Percentiles rank a stretch among this genome's conserved stretches.
These are phyloP conservation scores for Hanseniaspora nectarophila DNA, from an alignment of 805 yeast genomes.

Conservation along the genomic window DNA sequence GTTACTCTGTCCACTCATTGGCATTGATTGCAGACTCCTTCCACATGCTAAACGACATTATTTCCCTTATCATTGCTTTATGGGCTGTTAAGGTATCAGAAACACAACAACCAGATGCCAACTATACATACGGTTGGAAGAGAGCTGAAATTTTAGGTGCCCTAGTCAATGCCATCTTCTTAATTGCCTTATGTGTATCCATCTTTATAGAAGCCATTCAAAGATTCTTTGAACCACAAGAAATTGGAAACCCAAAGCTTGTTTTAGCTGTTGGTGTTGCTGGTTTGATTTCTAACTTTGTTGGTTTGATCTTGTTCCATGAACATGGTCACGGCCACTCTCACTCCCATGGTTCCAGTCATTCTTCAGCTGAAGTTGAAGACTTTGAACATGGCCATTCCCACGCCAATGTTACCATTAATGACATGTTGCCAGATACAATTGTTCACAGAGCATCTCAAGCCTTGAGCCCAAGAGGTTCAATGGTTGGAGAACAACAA, in stretches of 20 bases:
- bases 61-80: constrained; percentile 76
- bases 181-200: constrained; percentile 83
- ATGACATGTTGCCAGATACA: constrained; percentile 34
- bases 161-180: constrained; percentile 79
- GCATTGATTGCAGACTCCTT: constrained; percentile 94
- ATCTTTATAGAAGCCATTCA: constrained; percentile 88
- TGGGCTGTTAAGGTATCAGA: constrained; percentile 95
- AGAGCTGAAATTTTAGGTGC: constrained; percentile 96
- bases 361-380: constrained; percentile 16
- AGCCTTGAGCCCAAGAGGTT: constrained; percentile 3
- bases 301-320: constrained; percentile 80
- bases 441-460: constrained; percentile 30
- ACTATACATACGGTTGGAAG: constrained; percentile 95
- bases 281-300: constrained; percentile 70
- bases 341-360: constrained; percentile 29
- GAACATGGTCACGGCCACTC: constrained; percentile 59
- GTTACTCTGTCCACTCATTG: constrained; percentile 84
- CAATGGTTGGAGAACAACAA: constrained; percentile 28
- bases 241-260: constrained; percentile 68
- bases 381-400: constrained; percentile 21
- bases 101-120: constrained; percentile 67
- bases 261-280: constrained; percentile 71
- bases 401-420: constrained; percentile 21
- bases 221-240: constrained; percentile 70
- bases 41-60: constrained; percentile 93